phyloP scores from a whole-genome alignment of 1,284 basidiomycete species.

The Apiotrichum mycotoxinovorans region DNA sequence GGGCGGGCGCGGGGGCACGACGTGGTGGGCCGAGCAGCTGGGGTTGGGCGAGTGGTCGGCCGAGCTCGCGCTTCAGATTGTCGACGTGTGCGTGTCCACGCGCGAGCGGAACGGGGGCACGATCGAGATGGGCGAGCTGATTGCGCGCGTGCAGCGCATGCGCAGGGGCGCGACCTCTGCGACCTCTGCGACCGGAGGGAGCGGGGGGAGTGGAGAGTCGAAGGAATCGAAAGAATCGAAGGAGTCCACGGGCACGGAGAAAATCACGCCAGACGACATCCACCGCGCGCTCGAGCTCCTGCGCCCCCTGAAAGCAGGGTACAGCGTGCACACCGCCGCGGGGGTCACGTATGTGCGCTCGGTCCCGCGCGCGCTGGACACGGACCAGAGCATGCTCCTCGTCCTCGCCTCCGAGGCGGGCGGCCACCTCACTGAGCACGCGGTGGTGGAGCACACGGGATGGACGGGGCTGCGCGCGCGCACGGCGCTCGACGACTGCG shows the following conservation, averaged over 20 bases:
- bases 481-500: slow-evolving; percentile 80
- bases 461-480: slow-evolving; percentile 75
- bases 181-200: no score
- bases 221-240: no score
- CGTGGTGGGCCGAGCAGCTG: slow-evolving; percentile 81
- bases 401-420: slow-evolving; percentile 66
- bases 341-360: slow-evolving; percentile 35
- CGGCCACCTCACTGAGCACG: slow-evolving; percentile 56
- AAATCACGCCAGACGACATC: slow-evolving; percentile 76
- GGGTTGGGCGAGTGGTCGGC: slow-evolving; percentile 90
- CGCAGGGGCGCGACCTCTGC: slow-evolving; percentile 43
- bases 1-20: no score
- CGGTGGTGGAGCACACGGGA: slow-evolving; percentile 59
- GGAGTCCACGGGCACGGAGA: neutral
- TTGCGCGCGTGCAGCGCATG: slow-evolving; percentile 70
- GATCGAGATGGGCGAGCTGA: slow-evolving; percentile 81
- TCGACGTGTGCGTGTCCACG: slow-evolving; percentile 90
- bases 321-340: slow-evolving; percentile 61
- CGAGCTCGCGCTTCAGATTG: slow-evolving; percentile 93
- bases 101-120: slow-evolving; percentile 85
- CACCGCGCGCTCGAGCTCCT: slow-evolving; percentile 80
- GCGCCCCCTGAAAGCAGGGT: slow-evolving; percentile 81
- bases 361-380: slow-evolving; percentile 64
- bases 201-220: no score
- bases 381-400: slow-evolving; percentile 72